phyloP scores from a whole-genome alignment of 805 yeast species.

The Blastobotrys robertii region DNA sequence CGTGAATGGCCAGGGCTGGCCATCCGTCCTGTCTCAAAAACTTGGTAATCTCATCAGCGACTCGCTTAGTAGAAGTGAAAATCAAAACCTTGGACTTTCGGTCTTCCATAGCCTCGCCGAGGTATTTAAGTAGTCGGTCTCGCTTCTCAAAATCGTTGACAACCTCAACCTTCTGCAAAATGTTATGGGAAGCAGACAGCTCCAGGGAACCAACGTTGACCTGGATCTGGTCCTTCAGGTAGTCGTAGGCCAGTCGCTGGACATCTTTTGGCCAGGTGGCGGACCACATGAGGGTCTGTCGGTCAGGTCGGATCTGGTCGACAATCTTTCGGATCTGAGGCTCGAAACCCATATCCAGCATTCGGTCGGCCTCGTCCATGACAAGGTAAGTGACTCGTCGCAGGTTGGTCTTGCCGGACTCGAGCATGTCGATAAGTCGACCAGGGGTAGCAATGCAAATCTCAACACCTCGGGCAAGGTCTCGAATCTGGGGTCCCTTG shows the following conservation, averaged over 20 bases:
- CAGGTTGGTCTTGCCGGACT: slow-evolving; percentile 86
- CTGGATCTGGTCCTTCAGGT: slow-evolving; percentile 86
- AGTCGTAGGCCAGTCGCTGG: slow-evolving; percentile 85
- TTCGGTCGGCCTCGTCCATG: slow-evolving; percentile 98
- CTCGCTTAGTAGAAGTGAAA: slow-evolving; percentile 95
- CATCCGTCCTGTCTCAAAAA: slow-evolving; percentile 93
- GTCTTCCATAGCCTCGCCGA: slow-evolving; percentile 64
- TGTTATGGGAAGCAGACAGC: slow-evolving; percentile 92
- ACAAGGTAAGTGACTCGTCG: slow-evolving; percentile 95
- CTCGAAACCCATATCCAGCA: slow-evolving; percentile 99
- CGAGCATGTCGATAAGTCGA: slow-evolving; percentile 96
- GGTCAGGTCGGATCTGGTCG: slow-evolving; percentile 97
- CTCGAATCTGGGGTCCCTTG: slow-evolving; percentile 95
- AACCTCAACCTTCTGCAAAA: slow-evolving; percentile 88
- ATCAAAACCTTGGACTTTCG: slow-evolving; percentile 69
- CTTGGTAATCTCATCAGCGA: slow-evolving; percentile 90
- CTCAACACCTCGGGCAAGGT: slow-evolving; percentile 89
- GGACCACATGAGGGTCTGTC: slow-evolving; percentile 99
- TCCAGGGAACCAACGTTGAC: slow-evolving; percentile 95
- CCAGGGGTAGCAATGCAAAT: slow-evolving; percentile 98
- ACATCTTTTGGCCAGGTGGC: slow-evolving; percentile 99
- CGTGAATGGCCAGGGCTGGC: slow-evolving; percentile 98
- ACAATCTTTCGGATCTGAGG: slow-evolving; percentile 98
- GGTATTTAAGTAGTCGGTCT: slow-evolving; percentile 75
- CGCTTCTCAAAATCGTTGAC: slow-evolving; percentile 88